Base-by-base conservation (phyloP, 1,139 yeast genomes). In the Blastobotrys indianensis region DNA sequence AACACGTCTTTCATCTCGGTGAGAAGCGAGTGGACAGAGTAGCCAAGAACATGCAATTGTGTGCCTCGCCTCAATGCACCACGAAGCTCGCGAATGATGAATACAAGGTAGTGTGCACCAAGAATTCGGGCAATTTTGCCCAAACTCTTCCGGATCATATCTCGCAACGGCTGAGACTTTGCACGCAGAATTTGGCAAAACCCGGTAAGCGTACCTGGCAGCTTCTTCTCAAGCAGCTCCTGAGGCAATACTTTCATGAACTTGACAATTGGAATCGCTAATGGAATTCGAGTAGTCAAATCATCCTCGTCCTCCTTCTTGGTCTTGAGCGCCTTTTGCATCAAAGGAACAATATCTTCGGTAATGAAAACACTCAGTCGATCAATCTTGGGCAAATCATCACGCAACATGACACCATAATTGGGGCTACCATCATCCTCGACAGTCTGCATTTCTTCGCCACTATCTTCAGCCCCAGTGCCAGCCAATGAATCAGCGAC, bases 41-140 rank as follows among this genome's bases (percentile, higher is more conserved):
- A 92, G 60, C 97, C 88, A 59, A 94, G 76, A 49, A 94, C 90
- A 66, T 94, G 99, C 47, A 88, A 77, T 62, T 94, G 98, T 7
- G 96, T 86, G 37, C 98, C 98, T 59, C 94, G 76, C 7, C 84
- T 75, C 47, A 92, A 72, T 0, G 97, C 94, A 17, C 83, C 68
- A 53, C 77, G 81, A 59, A 94, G 73, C 61, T 92, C 97, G 51
- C 77, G 77, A 31, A 92, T 67, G 48, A 92, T 77, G 59, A 87
- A 87, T 48, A 75, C 74, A 49, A 92, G 70, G 62, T 88, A 90
- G 36, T 68, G 66, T 0, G 95, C 74, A 1, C 97, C 97, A 37
- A 92, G 70, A 28, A 76, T 70, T 1, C 65, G 57, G 1, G 85
- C 72, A 48, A 88, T 79, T 54, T 76, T 76, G 25, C 88, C 80